Evolutionary conservation across 2,329 filamentous ascomycete species (phyloP).

Genomic region (Sporothrix mexicana): DNA sequence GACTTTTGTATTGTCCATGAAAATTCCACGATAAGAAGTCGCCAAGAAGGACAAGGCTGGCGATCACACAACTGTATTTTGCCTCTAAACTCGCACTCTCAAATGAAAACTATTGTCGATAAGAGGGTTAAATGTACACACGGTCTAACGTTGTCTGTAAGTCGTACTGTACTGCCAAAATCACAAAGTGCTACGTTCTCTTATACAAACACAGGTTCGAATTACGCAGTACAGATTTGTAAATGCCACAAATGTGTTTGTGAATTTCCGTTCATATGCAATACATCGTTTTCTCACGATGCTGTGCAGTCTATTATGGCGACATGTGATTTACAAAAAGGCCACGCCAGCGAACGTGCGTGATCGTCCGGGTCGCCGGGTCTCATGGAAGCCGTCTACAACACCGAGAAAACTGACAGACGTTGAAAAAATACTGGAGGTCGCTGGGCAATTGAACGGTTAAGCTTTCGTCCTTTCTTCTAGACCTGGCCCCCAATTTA

Average conservation of each 20-base stretch:
- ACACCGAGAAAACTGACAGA: not conserved
- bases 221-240: no score
- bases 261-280: no score
- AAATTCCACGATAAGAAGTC: not conserved
- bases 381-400: not conserved
- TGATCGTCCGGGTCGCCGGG: slow-evolving; percentile 25
- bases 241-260: no score
- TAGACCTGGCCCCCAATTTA: not conserved
- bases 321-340: not conserved
- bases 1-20: no score
- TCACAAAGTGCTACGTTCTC: no score
- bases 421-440: no score
- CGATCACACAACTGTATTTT: not conserved
- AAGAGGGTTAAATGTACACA: no score
- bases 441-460: not conserved
- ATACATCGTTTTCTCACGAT: no score
- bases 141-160: no score
- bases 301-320: not conserved
- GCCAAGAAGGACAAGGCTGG: not conserved
- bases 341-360: not conserved
- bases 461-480: not conserved
- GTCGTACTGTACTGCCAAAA: no score
- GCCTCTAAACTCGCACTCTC: not conserved
- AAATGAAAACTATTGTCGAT: not conserved
- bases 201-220: no score